A percentile compares a stretch with the other conserved stretches of the same genome.
These are phyloP conservation scores for Crotalaria pallida DNA, from an alignment of 306 rosid species.

Conservation along the genomic window DNA sequence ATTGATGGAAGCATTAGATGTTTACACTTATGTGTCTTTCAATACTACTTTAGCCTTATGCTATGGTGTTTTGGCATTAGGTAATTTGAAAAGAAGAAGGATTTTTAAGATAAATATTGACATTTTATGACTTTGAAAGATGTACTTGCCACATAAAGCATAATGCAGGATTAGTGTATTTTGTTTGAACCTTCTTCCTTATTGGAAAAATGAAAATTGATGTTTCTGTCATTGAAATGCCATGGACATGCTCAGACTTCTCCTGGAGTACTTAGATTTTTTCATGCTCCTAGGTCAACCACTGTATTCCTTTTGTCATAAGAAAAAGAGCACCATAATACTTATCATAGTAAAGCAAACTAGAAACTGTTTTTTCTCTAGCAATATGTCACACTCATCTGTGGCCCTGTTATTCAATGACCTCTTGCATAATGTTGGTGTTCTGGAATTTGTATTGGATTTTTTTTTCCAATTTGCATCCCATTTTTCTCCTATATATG, in stretches of 20 bases:
- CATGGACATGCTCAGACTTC: not conserved
- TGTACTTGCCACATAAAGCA: not conserved
- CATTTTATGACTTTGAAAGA: not conserved
- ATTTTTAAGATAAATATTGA: not conserved
- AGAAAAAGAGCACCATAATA: not conserved
- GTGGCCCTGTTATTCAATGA: not conserved
- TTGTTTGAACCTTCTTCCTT: not conserved
- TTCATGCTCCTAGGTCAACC: not conserved
- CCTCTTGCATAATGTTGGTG: not conserved
- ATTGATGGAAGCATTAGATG: slow-evolving; percentile 9
- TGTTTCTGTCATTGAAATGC: slow-evolving; percentile 1
- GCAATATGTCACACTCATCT: not conserved
- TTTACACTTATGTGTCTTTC: not conserved
- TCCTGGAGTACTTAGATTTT: not conserved
- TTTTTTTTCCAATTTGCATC: not conserved
- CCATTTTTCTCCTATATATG: not conserved
- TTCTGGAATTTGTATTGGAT: not conserved
- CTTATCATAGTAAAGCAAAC: not conserved
- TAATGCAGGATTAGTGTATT: not conserved
- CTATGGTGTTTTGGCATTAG: not conserved
- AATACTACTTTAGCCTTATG: slow-evolving; percentile 4
- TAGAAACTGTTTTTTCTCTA: not conserved
- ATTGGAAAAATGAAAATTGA: not conserved
- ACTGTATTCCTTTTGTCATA: not conserved
- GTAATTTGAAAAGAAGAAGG: not conserved